Percentiles rank a stretch among this genome's conserved stretches.
Evolutionary conservation across 495 filamentous ascomycete species (phyloP).

Genomic region (Penicillium simplicissimum): DNA sequence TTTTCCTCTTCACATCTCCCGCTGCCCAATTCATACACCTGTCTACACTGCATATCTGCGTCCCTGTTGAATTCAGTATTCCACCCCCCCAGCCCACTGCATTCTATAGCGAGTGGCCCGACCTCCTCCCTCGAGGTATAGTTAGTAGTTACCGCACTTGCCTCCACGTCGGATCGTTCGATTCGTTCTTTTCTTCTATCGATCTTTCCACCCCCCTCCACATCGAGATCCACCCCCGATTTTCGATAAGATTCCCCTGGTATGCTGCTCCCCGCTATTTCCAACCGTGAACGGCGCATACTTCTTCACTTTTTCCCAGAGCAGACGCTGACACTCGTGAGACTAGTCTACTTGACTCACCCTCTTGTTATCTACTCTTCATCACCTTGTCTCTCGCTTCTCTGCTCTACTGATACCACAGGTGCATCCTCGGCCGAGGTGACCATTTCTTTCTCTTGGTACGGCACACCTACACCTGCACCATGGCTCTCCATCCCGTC

Average conservation of each 20-base stretch:
- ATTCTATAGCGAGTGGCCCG: background rate
- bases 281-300: background rate
- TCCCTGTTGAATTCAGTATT: background rate
- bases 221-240: background rate
- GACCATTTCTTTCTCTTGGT: constrained; percentile 4
- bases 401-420: constrained; percentile 32
- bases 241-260: background rate
- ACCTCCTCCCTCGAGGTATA: background rate
- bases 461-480: constrained; percentile 8
- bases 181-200: background rate
- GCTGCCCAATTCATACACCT: constrained; percentile 1
- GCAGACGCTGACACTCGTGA: background rate
- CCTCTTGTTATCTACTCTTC: background rate
- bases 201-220: background rate
- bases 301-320: background rate
- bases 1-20: background rate
- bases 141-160: background rate
- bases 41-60: background rate
- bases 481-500: constrained; percentile 40
- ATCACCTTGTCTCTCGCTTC: background rate
- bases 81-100: background rate
- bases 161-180: background rate
- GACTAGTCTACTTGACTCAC: background rate
- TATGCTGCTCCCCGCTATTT: constrained; percentile 2
- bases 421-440: constrained; percentile 14